These are phyloP conservation scores for Phoenix dactylifera DNA, from an alignment of 176 grass and related monocot genomes.

Conservation along the genomic window DNA sequence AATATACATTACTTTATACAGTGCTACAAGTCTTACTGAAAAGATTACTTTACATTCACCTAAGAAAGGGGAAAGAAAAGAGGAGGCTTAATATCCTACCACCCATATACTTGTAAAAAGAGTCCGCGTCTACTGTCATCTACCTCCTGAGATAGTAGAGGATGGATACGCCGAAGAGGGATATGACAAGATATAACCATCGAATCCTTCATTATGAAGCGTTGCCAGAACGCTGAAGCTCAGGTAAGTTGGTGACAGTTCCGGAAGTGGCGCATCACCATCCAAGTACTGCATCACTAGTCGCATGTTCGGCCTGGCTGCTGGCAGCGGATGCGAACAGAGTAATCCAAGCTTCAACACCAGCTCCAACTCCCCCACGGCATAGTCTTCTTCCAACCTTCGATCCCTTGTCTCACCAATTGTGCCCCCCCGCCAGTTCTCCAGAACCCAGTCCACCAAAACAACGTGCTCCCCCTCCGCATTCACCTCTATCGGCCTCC, in stretches of 20 bases:
- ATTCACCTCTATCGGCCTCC: conserved; percentile 16
- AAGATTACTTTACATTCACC: too few species aligned
- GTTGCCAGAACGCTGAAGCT: conserved; percentile 7
- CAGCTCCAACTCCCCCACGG: conserved; percentile 14
- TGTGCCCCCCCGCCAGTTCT: conserved; percentile 21
- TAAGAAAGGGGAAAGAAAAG: too few species aligned
- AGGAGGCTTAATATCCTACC: too few species aligned
- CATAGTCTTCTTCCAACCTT: conserved; percentile 15
- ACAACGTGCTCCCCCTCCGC: conserved; percentile 11
- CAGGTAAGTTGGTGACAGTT: conserved; percentile 6
- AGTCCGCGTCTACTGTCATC: background rate
- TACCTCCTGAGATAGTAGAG: background rate
- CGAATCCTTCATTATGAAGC: conserved; percentile 14
- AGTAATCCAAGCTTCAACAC: conserved; percentile 36
- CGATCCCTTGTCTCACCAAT: conserved; percentile 22
- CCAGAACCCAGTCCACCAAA: conserved; percentile 27
- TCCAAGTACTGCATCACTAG: conserved; percentile 34
- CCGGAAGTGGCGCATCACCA: conserved; percentile 17
- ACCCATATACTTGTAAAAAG: too few species aligned
- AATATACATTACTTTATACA: too few species aligned
- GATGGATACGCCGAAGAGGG: background rate
- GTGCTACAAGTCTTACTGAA: too few species aligned
- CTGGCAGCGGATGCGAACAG: conserved; percentile 31
- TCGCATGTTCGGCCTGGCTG: conserved; percentile 34
- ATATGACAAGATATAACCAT: conserved; percentile 14